Evolutionary conservation across 73 alveolate species (phyloP).

Genomic region (Paramecium caudatum): DNA sequence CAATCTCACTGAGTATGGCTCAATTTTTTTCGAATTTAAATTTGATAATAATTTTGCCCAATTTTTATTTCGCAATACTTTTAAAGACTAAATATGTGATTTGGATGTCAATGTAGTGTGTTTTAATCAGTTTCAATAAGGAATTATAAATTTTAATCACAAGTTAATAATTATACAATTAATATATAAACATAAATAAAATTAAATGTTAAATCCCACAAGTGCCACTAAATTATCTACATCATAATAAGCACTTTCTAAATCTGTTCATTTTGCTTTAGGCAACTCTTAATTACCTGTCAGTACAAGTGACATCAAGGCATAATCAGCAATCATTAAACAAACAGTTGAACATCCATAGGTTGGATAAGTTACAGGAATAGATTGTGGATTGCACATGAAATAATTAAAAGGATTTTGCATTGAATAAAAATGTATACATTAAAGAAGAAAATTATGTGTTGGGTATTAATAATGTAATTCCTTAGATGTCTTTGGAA

Average conservation of each 20-base stretch:
- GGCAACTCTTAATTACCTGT: slow-evolving; percentile 31
- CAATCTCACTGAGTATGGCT: no score
- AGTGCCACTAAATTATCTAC: slow-evolving; percentile 13
- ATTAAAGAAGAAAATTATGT: slow-evolving; percentile 49
- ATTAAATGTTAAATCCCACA: slow-evolving; percentile 50
- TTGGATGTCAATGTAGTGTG: no score
- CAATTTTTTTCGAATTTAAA: no score
- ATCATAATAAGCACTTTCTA: slow-evolving; percentile 46
- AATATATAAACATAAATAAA: no score
- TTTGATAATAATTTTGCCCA: no score
- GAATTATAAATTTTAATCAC: no score
- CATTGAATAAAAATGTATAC: slow-evolving; percentile 51
- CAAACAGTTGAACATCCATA: slow-evolving; percentile 41
- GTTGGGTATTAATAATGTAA: slow-evolving; percentile 3
- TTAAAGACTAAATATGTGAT: no score
- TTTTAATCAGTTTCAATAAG: no score
- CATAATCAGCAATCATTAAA: not conserved
- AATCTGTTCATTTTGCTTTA: slow-evolving; percentile 58
- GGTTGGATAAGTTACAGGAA: slow-evolving; percentile 63
- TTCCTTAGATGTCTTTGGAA: slow-evolving; percentile 51
- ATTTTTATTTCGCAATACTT: no score
- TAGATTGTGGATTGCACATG: slow-evolving; percentile 67
- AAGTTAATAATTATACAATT: no score
- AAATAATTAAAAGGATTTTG: slow-evolving; percentile 66
- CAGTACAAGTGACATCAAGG: not conserved